phyloP scores from a whole-genome alignment of 106 monocot species.

The Allium sativum region DNA sequence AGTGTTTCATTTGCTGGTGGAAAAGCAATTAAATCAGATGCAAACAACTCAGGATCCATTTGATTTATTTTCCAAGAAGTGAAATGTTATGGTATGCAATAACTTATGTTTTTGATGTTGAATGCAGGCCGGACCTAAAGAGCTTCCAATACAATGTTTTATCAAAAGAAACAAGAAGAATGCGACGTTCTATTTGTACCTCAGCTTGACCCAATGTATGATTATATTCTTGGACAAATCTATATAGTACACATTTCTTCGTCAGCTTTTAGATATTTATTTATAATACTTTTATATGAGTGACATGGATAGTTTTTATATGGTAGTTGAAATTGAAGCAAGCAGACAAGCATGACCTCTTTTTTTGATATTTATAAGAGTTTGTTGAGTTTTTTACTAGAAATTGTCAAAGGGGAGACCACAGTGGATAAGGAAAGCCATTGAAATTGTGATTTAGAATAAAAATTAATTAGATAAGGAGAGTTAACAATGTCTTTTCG shows the following conservation, averaged over 20 bases:
- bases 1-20: too few relatives aligned
- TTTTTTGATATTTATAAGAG: conserved; percentile 4
- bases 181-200: conserved; percentile 52
- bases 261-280: background rate
- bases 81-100: too few relatives aligned
- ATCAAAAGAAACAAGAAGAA: conserved; percentile 73
- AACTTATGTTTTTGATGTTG: background rate
- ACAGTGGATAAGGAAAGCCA: background rate
- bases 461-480: too few relatives aligned
- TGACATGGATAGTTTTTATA: background rate
- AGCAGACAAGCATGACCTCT: background rate
- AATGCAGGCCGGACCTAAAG: conserved; percentile 55
- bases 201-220: conserved; percentile 53
- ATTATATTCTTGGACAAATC: background rate
- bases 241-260: background rate
- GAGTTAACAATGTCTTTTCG: too few relatives aligned
- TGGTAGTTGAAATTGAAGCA: background rate
- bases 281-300: background rate
- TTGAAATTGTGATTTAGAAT: too few relatives aligned
- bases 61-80: too few relatives aligned
- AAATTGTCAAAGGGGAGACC: background rate
- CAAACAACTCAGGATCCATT: too few relatives aligned
- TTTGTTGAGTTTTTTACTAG: background rate
- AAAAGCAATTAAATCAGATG: too few relatives aligned
- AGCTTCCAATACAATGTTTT: conserved; percentile 58